Evolutionary conservation across 768 basidiomycete species (phyloP).

Genomic region (Heimioporus sp.): DNA sequence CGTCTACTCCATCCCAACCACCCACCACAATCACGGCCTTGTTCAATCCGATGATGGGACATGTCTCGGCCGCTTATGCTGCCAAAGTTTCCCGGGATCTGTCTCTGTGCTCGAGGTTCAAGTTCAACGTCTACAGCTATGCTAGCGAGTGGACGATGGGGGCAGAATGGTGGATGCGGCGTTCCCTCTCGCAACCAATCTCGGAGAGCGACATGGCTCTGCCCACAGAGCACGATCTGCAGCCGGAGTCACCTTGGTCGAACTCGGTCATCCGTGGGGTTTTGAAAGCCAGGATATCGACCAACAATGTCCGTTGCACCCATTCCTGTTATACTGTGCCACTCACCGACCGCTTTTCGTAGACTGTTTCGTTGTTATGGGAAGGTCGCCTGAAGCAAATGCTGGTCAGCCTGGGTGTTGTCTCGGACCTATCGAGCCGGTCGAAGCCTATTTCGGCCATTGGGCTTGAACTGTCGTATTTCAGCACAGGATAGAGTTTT

Average conservation of each 20-base stretch:
- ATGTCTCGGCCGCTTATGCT: constrained; percentile 88
- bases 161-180: constrained; percentile 93
- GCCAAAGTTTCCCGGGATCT: constrained; percentile 85
- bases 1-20: constrained; percentile 69
- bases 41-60: constrained; percentile 96
- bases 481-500: constrained; percentile 54
- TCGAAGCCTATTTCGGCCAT: constrained; percentile 86
- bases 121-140: constrained; percentile 96
- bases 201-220: constrained; percentile 10
- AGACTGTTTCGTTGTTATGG: constrained; percentile 93
- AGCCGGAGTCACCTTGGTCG: constrained; percentile 6
- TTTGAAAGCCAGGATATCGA: constrained; percentile 86
- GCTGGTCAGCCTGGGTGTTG: constrained; percentile 84
- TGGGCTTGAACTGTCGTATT: constrained; percentile 92
- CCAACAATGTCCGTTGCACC: constrained; percentile 67
- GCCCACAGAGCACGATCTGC: not conserved
- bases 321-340: not conserved
- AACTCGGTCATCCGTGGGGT: constrained; percentile 64
- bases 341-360: constrained; percentile 5
- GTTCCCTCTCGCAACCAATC: constrained; percentile 36
- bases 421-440: constrained; percentile 85
- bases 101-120: constrained; percentile 84
- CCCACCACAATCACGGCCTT: constrained; percentile 93
- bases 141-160: constrained; percentile 97
- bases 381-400: constrained; percentile 89